Percentiles rank a stretch among this genome's conserved stretches.
These are phyloP conservation scores for Collybia mongolica DNA, from an alignment of 768 basidiomycete genomes.

Conservation along the genomic window DNA sequence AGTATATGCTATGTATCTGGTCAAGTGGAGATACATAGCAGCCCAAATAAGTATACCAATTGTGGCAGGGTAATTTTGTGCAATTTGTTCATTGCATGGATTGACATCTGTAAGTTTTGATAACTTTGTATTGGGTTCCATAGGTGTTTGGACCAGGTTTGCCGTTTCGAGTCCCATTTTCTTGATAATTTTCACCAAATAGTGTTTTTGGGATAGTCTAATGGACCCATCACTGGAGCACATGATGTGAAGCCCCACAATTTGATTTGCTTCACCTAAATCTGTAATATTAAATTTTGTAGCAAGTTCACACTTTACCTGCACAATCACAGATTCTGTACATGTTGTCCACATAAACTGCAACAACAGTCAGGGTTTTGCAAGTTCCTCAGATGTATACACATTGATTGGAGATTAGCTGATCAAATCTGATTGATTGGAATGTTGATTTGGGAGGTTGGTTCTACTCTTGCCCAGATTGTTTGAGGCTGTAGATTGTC, in stretches of 20 bases:
- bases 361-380: slow-evolving; percentile 12
- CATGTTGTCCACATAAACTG: slow-evolving; percentile 34
- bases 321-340: slow-evolving; percentile 19
- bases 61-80: not conserved
- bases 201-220: slow-evolving; percentile 24
- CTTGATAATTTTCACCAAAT: slow-evolving; percentile 23
- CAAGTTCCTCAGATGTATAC: slow-evolving; percentile 15
- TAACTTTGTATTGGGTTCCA: slow-evolving; percentile 22
- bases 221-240: slow-evolving; percentile 18
- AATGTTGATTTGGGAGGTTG: slow-evolving; percentile 16
- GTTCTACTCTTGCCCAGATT: slow-evolving; percentile 27
- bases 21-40: slow-evolving; percentile 1
- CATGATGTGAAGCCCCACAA: slow-evolving; percentile 29
- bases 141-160: slow-evolving; percentile 19
- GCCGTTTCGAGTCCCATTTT: slow-evolving; percentile 19
- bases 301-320: slow-evolving; percentile 18
- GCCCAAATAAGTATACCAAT: slow-evolving; percentile 33
- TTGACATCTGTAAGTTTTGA: not conserved
- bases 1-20: not conserved
- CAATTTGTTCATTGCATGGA: not conserved
- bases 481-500: slow-evolving; percentile 37
- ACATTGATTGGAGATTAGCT: slow-evolving; percentile 18
- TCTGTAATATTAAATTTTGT: slow-evolving; percentile 26
- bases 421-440: slow-evolving; percentile 13
- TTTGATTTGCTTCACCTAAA: slow-evolving; percentile 23